Evolutionary conservation across 2,329 filamentous ascomycete species (phyloP).

Genomic region (Fonsecaea pedrosoi): DNA sequence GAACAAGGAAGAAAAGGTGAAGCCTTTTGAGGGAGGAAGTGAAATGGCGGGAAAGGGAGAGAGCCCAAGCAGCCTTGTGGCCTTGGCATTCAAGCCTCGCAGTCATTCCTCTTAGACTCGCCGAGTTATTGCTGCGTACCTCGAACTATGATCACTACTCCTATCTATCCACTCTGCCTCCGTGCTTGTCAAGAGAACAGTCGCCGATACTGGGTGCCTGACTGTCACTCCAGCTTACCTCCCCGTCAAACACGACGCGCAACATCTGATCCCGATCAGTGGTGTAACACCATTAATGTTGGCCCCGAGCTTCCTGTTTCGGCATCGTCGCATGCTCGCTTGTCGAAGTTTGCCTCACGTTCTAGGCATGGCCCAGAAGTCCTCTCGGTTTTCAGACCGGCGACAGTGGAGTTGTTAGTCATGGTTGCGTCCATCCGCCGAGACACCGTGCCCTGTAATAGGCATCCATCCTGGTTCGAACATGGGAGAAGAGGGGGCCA

Average conservation of each 20-base stretch:
- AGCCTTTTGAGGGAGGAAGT: too few species aligned
- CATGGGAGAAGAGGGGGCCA: not conserved
- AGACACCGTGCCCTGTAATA: not conserved
- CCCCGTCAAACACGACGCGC: not conserved
- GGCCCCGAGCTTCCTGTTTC: not conserved
- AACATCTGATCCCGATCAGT: not conserved
- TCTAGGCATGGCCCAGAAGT: not conserved
- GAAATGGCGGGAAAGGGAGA: too few species aligned
- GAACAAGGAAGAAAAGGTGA: too few species aligned
- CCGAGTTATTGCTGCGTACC: not conserved
- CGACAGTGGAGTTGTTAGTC: not conserved
- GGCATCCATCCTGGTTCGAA: not conserved
- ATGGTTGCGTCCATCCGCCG: conserved; percentile 2
- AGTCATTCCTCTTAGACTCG: not conserved
- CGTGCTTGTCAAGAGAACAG: not conserved
- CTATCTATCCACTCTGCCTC: not conserved
- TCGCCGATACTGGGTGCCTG: not conserved
- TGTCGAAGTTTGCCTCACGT: not conserved
- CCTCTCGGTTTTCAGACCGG: not conserved
- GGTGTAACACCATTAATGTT: not conserved
- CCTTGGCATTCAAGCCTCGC: not conserved
- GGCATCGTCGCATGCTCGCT: not conserved
- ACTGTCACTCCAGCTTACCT: not conserved
- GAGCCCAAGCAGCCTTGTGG: too few species aligned
- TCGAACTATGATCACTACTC: not conserved